phyloP scores from a whole-genome alignment of 129 eudicot species.

The Saposhnikovia divaricata region DNA sequence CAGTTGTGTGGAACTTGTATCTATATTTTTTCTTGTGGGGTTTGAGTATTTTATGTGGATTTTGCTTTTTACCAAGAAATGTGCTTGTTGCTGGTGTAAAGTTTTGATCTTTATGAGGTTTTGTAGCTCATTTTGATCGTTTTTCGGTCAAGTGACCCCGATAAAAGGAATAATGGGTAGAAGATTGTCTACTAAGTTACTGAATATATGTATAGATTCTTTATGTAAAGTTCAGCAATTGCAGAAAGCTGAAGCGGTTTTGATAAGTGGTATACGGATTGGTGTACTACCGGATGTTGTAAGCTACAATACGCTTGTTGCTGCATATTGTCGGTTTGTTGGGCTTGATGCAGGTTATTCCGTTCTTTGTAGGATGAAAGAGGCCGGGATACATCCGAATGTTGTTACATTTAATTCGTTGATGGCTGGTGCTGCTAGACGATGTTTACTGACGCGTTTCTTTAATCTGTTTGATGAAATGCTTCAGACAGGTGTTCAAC shows the following conservation, averaged over 20 bases:
- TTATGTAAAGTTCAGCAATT: conserved; percentile 8
- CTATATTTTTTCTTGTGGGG: not conserved
- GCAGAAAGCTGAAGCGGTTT: conserved; percentile 7
- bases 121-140: not conserved
- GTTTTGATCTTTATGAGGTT: not conserved
- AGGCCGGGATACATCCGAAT: not conserved
- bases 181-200: not conserved
- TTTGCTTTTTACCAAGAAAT: not conserved
- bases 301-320: conserved; percentile 4
- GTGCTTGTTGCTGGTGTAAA: not conserved
- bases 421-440: conserved; percentile 8
- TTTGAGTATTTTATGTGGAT: not conserved
- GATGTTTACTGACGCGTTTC: not conserved
- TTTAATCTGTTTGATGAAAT: conserved; percentile 8
- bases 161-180: not conserved
- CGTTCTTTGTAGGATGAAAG: conserved; percentile 6
- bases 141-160: not conserved
- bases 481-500: conserved; percentile 2
- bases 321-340: conserved; percentile 6
- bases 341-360: conserved; percentile 6
- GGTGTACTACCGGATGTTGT: conserved; percentile 4
- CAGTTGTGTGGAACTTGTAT: not conserved
- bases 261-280: conserved; percentile 4
- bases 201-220: conserved; percentile 8
- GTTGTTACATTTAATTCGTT: not conserved